Conservation (phyloP, 2,329 filamentous ascomycete species). For the Pseudogymnoascus sp. region DNA sequence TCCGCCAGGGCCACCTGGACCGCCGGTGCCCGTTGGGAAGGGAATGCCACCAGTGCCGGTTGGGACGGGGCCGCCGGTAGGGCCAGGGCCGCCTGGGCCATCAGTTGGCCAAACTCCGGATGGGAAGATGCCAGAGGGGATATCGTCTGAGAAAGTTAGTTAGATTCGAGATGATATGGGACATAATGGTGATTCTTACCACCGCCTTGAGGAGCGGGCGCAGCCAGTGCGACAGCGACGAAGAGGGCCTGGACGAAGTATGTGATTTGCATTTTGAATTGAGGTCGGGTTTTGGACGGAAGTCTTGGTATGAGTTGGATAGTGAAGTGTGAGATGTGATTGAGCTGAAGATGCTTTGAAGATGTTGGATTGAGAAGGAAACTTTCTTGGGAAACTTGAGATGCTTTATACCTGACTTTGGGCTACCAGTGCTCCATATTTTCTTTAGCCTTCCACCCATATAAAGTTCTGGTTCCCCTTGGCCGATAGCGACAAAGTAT, state of each 20-base stretch:
- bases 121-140: neutral
- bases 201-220: neutral
- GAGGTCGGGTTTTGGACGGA: neutral
- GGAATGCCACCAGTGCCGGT: neutral
- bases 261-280: constrained; percentile 1
- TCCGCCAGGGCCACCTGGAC: neutral
- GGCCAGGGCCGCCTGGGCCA: neutral
- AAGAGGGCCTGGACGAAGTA: neutral
- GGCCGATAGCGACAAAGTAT: neutral
- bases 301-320: neutral
- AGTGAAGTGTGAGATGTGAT: neutral
- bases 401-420: neutral
- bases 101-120: neutral
- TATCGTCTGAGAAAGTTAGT: neutral
- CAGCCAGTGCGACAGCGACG: constrained; percentile 1
- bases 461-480: neutral
- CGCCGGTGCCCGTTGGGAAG: neutral
- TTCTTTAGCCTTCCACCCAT: neutral
- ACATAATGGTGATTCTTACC: neutral
- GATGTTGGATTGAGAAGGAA: neutral
- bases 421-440: neutral
- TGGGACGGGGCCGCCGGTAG: neutral
- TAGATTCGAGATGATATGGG: neutral
- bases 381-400: neutral
- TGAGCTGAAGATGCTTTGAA: neutral